These are phyloP conservation scores for Zoysia pacifica DNA, from an alignment of 176 grass and related monocot species.

Conservation along the genomic window DNA sequence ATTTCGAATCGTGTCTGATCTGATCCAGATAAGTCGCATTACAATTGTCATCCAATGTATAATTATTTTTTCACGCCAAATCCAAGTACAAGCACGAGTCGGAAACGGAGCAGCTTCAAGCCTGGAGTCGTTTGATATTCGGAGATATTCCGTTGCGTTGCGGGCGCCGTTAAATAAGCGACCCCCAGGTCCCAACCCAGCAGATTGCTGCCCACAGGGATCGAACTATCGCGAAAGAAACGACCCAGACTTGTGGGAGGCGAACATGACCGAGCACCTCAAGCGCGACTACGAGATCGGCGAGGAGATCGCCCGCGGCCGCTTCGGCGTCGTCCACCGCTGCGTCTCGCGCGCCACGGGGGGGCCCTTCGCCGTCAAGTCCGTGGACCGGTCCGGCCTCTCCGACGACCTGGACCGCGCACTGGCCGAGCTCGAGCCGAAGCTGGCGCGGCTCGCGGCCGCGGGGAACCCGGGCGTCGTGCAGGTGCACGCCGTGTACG, in stretches of 20 bases:
- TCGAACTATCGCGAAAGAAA: conserved; percentile 1
- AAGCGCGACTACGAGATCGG: conserved; percentile 68
- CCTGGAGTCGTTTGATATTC: too few relatives aligned
- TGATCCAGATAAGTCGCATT: too few relatives aligned
- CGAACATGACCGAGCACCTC: conserved; percentile 54
- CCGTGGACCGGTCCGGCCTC: conserved; percentile 61
- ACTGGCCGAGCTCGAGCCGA: conserved; percentile 70
- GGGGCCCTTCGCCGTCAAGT: conserved; percentile 67
- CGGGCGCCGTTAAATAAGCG: conserved; percentile 27
- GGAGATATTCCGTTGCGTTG: conserved; percentile 31
- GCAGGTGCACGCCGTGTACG: conserved; percentile 59
- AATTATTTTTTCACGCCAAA: too few relatives aligned
- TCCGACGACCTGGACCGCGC: conserved; percentile 67
- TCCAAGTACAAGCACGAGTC: too few relatives aligned
- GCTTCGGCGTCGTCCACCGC: conserved; percentile 76
- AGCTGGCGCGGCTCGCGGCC: conserved; percentile 48
- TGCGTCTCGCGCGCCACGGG: conserved; percentile 60
- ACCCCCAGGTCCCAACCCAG: not conserved
- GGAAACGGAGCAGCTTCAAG: too few relatives aligned
- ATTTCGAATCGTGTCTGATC: too few relatives aligned
- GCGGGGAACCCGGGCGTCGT: conserved; percentile 66
- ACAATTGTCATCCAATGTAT: too few relatives aligned
- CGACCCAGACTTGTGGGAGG: not conserved
- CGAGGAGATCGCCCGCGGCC: conserved; percentile 76
- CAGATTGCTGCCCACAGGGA: not conserved